Base-by-base conservation (phyloP, 2,329 filamentous ascomycete genomes). In the Scedosporium apiospermum region DNA sequence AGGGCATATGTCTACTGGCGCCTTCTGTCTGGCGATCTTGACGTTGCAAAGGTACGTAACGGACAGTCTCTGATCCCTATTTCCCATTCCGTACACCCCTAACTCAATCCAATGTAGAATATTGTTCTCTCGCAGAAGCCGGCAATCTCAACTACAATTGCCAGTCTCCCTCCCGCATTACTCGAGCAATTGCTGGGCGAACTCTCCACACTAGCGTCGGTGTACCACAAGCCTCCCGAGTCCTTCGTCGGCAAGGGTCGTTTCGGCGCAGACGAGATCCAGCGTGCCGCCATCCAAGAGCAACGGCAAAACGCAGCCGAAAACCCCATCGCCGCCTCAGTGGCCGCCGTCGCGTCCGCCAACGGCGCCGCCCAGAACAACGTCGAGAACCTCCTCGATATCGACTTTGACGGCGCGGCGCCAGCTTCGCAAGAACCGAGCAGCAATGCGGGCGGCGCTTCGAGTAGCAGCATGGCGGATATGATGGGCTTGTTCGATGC, bases 1-100 rank as follows among this genome's bases (percentile, higher is more conserved):
- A 86, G 95, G 75, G 95, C 95, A 63, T 99, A 98, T 72, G 91
- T 98, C 49, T 99, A 99, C 79, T 99, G 95, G 95, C 90, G 95
- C 72, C 81, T 99, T 60, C 80, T 99, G 7, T 98, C 95, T 23
- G 95, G 91, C 63, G 93, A 98, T 71, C 86, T 93, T 34, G 88
- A 95, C 66, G 83, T 96, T 65, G 92, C 95, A 64, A 97, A 96
- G 83, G 88, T 89, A 58, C 6, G 38, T 23, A 18, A 5, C 34
- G 18, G 16, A 21, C 14, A 9, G 12, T 57, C n/a, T 4, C 3
- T 6, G 6, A 4, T 41, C 26, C 38, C 14, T 38, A 38, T 51
- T n/a, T 46, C 10, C n/a, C 4, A 23, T 7, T n/a, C 4, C 3
- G 7, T 4, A n/a, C 4, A 9, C 34, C 60, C 60, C 70, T 75